These are phyloP conservation scores for Begonia masoniana DNA, from an alignment of 306 rosid species.

Conservation along the genomic window DNA sequence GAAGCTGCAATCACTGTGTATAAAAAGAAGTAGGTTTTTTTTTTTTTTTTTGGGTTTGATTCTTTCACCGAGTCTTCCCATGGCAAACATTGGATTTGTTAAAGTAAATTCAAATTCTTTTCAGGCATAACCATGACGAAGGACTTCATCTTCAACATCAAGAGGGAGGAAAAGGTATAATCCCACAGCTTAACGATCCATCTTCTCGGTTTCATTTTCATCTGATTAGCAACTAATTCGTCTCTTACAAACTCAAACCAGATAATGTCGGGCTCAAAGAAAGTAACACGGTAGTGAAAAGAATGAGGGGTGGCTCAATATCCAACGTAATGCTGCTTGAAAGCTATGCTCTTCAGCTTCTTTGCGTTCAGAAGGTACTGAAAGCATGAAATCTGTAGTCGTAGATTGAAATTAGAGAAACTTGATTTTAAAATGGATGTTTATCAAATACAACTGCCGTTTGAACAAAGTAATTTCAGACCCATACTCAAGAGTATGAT, in stretches of 20 bases:
- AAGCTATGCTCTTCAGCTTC: slow-evolving; percentile 59
- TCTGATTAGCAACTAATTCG: slow-evolving; percentile 1
- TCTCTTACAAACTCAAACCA: slow-evolving; percentile 20
- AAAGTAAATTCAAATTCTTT: slow-evolving; percentile 13
- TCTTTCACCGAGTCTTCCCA: slow-evolving; percentile 1
- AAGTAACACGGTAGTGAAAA: slow-evolving; percentile 24
- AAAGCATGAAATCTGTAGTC: slow-evolving; percentile 13
- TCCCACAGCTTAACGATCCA: slow-evolving; percentile 2
- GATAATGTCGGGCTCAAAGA: slow-evolving; percentile 19
- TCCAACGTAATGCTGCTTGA: slow-evolving; percentile 49
- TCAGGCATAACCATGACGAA: slow-evolving; percentile 26
- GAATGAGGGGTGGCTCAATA: slow-evolving; percentile 20
- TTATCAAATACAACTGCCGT: no score
- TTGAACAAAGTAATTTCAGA: no score
- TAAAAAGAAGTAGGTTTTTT: slow-evolving; percentile 31
- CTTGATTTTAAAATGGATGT: no score
- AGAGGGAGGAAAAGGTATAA: slow-evolving; percentile 37
- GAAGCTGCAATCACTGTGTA: slow-evolving; percentile 15
- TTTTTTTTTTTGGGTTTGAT: slow-evolving; percentile 9
- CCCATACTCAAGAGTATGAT: no score
- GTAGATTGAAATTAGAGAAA: no score
- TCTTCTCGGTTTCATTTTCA: neutral
- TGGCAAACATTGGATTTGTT: slow-evolving; percentile 7
- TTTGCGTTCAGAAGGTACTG: slow-evolving; percentile 57
- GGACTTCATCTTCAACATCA: slow-evolving; percentile 25